Base-by-base conservation (phyloP, 2,329 filamentous ascomycete species). In the Penicillium brasilianum region DNA sequence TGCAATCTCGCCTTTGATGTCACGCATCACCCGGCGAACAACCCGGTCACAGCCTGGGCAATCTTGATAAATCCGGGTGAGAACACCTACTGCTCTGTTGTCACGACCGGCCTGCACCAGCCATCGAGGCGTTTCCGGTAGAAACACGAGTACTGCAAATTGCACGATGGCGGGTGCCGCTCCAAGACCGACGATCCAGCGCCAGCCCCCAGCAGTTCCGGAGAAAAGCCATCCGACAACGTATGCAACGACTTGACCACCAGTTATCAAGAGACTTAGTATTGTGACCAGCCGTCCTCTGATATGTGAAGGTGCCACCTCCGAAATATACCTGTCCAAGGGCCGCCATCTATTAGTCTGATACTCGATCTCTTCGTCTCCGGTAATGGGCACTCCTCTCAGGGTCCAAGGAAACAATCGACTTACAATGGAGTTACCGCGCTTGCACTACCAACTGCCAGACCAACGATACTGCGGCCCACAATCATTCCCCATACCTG, bases 101-200 rank as follows among this genome's bases (percentile, higher is more conserved):
- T 83, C 82, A 51, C 83, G 81, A 1, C 88, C 89, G 3, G 84
- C 86, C 73, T 88, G 89, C 20, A 96, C 88, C 22, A 97, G 83
- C 90, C 92, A 97, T 25, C 94, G 84, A 36, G 94, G 94, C 13
- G 91, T 96, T 77, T 98, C 94, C 0, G 93, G 93, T 85, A 97
- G 89, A 55, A 87, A 81, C 2, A 87, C 69, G 61, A 97, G 79
- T 57, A 96, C 79, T 0, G 82, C 73, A 5, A 87, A 85, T 74
- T 97, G 94, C 3, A 93, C 58, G 0, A 85, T 75, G 0, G 93
- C 93, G 0, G 94, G 94, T 28, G 90, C 63, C 9, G 90, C 90
- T 0, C 93, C 94, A 0, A 97, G 77, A 0, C 93, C 93, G 0
- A 97, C 93, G 86, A 97, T 93, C 88, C 91, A 96, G 53, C 92